phyloP scores from a whole-genome alignment of 805 yeast genomes.

The Saturnispora saitoi region DNA sequence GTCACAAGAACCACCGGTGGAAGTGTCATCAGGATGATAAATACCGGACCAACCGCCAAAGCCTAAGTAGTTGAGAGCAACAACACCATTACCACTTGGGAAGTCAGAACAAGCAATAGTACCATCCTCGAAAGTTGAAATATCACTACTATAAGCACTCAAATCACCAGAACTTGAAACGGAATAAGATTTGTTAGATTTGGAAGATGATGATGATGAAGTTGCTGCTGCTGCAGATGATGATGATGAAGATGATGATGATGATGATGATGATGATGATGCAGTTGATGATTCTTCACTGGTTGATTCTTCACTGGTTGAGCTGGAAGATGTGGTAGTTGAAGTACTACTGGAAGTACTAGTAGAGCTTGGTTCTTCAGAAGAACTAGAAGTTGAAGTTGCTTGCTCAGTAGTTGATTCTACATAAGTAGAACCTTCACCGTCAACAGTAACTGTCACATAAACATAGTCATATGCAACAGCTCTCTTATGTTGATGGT shows the following conservation, averaged over 20 bases:
- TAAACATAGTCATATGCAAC: constrained; percentile 40
- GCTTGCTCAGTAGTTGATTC: constrained; percentile 19
- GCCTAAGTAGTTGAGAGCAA: constrained; percentile 61
- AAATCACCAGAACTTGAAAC: constrained; percentile 46
- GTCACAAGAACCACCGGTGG: constrained; percentile 52
- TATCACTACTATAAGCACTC: neutral
- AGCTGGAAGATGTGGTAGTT: constrained; percentile 21
- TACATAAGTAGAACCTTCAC: constrained; percentile 36
- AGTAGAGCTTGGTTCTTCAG: constrained; percentile 9
- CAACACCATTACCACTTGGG: constrained; percentile 80
- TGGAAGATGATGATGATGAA: constrained; percentile 28
- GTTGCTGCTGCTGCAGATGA: constrained; percentile 22
- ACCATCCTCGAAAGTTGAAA: constrained; percentile 59
- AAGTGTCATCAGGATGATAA: constrained; percentile 34
- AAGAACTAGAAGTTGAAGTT: constrained; percentile 15
- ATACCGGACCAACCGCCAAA: constrained; percentile 65
- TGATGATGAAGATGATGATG: constrained; percentile 8
- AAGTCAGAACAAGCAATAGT: constrained; percentile 53
- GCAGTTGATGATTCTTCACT: constrained; percentile 7
- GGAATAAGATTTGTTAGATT: constrained; percentile 39
- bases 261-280: constrained; percentile 18
- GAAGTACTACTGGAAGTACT: constrained; percentile 10
- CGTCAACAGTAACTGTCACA: constrained; percentile 46
- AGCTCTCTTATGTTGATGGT: constrained; percentile 55
- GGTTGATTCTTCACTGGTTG: constrained; percentile 20